A percentile compares a stretch with the other conserved stretches of the same genome.
Evolutionary conservation across 345 rosid species (phyloP).

Genomic region (Schrenkiella parvula): DNA sequence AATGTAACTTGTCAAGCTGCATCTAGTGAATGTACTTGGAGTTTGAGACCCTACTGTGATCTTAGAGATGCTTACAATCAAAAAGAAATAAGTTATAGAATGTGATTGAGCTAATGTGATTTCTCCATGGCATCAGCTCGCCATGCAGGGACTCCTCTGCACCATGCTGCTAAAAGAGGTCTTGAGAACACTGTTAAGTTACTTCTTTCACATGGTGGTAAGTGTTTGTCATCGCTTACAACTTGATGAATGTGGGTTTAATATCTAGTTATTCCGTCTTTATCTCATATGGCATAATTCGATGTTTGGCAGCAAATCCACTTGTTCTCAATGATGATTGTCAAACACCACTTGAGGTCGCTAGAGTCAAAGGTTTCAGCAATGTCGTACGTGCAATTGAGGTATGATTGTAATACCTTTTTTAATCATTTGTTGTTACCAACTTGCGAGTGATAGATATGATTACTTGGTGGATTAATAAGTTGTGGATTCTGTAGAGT

Average conservation of each 20-base stretch:
- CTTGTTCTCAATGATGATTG: slow-evolving; percentile 83
- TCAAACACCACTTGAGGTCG: slow-evolving; percentile 85
- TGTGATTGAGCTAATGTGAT: neutral
- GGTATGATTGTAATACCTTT: slow-evolving; percentile 38
- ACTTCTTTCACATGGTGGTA: slow-evolving; percentile 83
- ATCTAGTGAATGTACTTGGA: neutral
- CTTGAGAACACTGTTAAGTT: slow-evolving; percentile 68
- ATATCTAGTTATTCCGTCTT: neutral
- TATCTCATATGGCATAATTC: neutral
- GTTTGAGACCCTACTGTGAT: neutral
- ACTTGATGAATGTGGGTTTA: neutral
- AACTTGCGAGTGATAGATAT: neutral
- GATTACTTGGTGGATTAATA: neutral
- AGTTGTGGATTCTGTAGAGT: slow-evolving; percentile 39
- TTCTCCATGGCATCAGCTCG: slow-evolving; percentile 48
- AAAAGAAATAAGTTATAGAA: neutral
- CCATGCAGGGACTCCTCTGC: slow-evolving; percentile 85
- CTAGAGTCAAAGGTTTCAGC: slow-evolving; percentile 67
- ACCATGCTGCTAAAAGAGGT: slow-evolving; percentile 97
- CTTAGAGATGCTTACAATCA: neutral
- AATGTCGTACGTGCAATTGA: slow-evolving; percentile 84
- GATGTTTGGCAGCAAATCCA: slow-evolving; percentile 61
- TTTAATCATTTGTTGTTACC: neutral
- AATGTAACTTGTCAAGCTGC: neutral
- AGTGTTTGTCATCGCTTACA: neutral